Evolutionary conservation across 1,139 yeast species (phyloP).

Genomic region (Suhomyces yuchorum): DNA sequence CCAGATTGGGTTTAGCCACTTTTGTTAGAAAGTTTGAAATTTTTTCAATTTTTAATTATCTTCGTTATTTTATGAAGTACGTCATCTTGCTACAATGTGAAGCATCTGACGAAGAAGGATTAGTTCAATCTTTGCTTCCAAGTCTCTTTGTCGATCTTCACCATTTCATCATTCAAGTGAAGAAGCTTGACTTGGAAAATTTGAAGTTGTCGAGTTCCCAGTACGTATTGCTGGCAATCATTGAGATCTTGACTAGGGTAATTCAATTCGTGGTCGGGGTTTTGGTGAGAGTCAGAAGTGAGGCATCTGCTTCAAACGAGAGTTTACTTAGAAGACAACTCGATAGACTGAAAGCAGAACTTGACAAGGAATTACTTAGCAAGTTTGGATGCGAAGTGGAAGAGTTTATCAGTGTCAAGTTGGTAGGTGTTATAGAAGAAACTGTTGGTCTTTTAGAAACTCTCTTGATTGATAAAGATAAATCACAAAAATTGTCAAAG

Average conservation of each 20-base stretch:
- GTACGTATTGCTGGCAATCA: conserved; percentile 31
- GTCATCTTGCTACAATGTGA: conserved; percentile 41
- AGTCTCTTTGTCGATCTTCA: conserved; percentile 24
- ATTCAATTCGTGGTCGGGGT: conserved; percentile 43
- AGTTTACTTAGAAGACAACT: conserved; percentile 8
- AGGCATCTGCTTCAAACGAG: conserved; percentile 1
- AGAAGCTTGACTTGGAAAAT: conserved; percentile 14
- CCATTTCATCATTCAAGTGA: conserved; percentile 19
- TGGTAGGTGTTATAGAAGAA: conserved; percentile 25
- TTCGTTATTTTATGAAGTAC: conserved; percentile 34
- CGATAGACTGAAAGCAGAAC: conserved; percentile 7
- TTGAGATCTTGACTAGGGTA: conserved; percentile 36
- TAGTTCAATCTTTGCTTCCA: conserved; percentile 26
- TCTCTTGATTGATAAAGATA: conserved; percentile 22
- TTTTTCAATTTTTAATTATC: conserved; percentile 32
- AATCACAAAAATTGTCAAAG: conserved; percentile 32
- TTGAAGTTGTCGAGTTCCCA: conserved; percentile 21
- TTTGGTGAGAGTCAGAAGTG: conserved; percentile 25
- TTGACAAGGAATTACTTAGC: conserved; percentile 11
- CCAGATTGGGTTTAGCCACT: conserved; percentile 20
- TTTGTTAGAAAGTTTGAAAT: conserved; percentile 28
- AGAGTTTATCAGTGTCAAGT: conserved; percentile 21
- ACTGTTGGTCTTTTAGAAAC: conserved; percentile 24
- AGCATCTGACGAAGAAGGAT: conserved; percentile 27
- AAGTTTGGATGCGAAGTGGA: conserved; percentile 16